A percentile compares a stretch with the other conserved stretches of the same genome.
Conservation (phyloP, 352 stramenopile genomes). For the Phytophthora cactorum region DNA sequence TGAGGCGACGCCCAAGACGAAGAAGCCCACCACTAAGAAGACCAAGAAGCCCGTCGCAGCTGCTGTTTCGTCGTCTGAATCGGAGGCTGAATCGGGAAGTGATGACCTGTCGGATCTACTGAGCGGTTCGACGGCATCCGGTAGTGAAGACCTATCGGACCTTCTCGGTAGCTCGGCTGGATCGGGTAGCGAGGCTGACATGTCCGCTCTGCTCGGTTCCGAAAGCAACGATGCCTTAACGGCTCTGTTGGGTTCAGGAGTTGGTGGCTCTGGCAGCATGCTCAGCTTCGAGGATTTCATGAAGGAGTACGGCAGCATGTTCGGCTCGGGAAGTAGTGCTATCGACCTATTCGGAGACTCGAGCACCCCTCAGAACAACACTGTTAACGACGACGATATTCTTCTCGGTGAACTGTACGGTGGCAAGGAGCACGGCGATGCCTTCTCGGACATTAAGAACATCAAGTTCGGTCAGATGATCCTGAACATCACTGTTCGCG, state of each 20-base stretch:
- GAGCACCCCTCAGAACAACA: slow-evolving; percentile 27
- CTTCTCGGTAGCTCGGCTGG: slow-evolving; percentile 19
- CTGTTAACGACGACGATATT: slow-evolving; percentile 29
- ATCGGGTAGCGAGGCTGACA: slow-evolving; percentile 16
- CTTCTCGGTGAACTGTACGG: slow-evolving; percentile 22
- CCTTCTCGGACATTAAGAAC: slow-evolving; percentile 37
- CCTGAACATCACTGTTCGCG: slow-evolving; percentile 34
- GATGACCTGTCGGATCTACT: slow-evolving; percentile 14
- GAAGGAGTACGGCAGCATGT: slow-evolving; percentile 22
- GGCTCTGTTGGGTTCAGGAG: neutral
- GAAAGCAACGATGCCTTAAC: slow-evolving; percentile 3
- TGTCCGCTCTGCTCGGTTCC: slow-evolving; percentile 9
- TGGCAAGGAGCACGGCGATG: slow-evolving; percentile 21
- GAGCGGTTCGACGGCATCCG: neutral
- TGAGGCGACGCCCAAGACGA: neutral
- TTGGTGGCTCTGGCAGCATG: neutral
- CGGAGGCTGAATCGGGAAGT: slow-evolving; percentile 9
- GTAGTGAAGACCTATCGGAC: slow-evolving; percentile 7
- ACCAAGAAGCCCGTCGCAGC: slow-evolving; percentile 1
- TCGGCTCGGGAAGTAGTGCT: slow-evolving; percentile 21
- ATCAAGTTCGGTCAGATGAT: slow-evolving; percentile 34
- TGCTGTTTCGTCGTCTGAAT: slow-evolving; percentile 1
- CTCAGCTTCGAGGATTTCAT: slow-evolving; percentile 19
- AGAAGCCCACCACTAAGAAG: slow-evolving; percentile 10
- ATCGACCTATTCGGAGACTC: slow-evolving; percentile 25